Evolutionary conservation across 352 stramenopile species (phyloP).

Genomic region (Blastocystis sp.): DNA sequence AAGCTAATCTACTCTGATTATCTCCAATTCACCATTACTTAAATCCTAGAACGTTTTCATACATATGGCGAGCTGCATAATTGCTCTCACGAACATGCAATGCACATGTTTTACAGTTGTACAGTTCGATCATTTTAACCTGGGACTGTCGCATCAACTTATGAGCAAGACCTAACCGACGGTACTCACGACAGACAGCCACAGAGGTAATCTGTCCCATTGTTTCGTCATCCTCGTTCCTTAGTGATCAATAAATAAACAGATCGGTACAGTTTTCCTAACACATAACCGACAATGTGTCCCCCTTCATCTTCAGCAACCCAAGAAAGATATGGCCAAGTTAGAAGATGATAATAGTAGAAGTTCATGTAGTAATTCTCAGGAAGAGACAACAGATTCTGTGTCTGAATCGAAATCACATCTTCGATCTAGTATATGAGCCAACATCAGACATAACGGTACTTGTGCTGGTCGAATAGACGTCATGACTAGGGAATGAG

Average conservation of each 20-base stretch:
- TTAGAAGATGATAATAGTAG: slow-evolving; percentile 98
- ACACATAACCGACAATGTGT: slow-evolving; percentile 97
- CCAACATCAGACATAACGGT: background rate
- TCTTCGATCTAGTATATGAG: slow-evolving; percentile 75
- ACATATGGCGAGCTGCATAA: slow-evolving; percentile 91
- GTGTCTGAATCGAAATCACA: slow-evolving; percentile 94
- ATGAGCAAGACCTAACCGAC: slow-evolving; percentile 90
- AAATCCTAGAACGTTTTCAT: slow-evolving; percentile 92
- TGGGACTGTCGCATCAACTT: slow-evolving; percentile 88
- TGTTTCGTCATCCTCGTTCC: slow-evolving; percentile 66
- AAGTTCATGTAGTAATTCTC: slow-evolving; percentile 99
- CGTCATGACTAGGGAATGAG: background rate
- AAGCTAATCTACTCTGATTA: slow-evolving; percentile 64
- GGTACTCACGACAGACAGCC: slow-evolving; percentile 87
- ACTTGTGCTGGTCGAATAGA: slow-evolving; percentile 52
- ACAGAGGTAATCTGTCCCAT: slow-evolving; percentile 96
- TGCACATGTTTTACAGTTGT: slow-evolving; percentile 94
- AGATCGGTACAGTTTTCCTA: slow-evolving; percentile 91
- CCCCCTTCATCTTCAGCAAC: slow-evolving; percentile 91
- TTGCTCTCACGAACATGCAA: slow-evolving; percentile 97
- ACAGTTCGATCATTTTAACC: slow-evolving; percentile 85
- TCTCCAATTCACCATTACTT: slow-evolving; percentile 70
- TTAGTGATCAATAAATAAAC: slow-evolving; percentile 18
- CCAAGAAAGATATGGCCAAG: slow-evolving; percentile 95
- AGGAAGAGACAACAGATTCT: slow-evolving; percentile 97